These are phyloP conservation scores for Ustilago loliicola DNA, from an alignment of 1,284 basidiomycete genomes.

Conservation along the genomic window DNA sequence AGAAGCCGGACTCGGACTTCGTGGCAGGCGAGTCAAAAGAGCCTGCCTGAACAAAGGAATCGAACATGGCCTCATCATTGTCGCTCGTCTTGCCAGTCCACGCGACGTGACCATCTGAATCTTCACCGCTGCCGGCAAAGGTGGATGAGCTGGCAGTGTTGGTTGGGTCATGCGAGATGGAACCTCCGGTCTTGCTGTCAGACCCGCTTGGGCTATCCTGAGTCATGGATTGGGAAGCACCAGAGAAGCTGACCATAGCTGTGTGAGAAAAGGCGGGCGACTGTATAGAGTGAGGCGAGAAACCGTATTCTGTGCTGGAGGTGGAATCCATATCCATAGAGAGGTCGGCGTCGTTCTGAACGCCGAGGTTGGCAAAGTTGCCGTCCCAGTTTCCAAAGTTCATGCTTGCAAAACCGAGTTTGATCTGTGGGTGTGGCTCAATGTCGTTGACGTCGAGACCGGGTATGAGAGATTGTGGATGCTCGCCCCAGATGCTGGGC, in stretches of 20 bases:
- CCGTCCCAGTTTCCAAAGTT: conserved; percentile 45
- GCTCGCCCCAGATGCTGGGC: conserved; percentile 45
- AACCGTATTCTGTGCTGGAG: conserved; percentile 47
- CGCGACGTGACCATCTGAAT: conserved; percentile 41
- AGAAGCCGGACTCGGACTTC: conserved; percentile 16
- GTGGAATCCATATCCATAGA: conserved; percentile 55
- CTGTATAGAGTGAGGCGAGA: conserved; percentile 47
- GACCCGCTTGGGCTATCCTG: conserved; percentile 49
- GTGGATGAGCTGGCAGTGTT: conserved; percentile 26
- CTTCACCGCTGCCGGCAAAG: conserved; percentile 48
- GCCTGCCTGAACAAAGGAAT: conserved; percentile 60
- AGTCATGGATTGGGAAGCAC: conserved; percentile 31
- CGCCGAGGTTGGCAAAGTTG: conserved; percentile 30
- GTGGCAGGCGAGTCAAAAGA: conserved; percentile 54
- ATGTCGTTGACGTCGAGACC: conserved; percentile 23
- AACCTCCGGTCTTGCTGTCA: conserved; percentile 45
- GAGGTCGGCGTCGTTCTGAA: conserved; percentile 37
- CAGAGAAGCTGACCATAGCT: conserved; percentile 33
- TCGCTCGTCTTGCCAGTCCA: conserved; percentile 40
- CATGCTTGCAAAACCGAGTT: conserved; percentile 34
- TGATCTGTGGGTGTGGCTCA: conserved; percentile 10
- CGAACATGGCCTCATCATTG: conserved; percentile 66
- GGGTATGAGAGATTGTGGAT: conserved; percentile 19
- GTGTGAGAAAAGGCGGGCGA: conserved; percentile 50
- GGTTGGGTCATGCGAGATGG: conserved; percentile 11